A percentile compares a stretch with the other conserved stretches of the same genome.
These are phyloP conservation scores for Nannochloropsis granulata DNA, from an alignment of 108 stramenopile species.

Conservation along the genomic window DNA sequence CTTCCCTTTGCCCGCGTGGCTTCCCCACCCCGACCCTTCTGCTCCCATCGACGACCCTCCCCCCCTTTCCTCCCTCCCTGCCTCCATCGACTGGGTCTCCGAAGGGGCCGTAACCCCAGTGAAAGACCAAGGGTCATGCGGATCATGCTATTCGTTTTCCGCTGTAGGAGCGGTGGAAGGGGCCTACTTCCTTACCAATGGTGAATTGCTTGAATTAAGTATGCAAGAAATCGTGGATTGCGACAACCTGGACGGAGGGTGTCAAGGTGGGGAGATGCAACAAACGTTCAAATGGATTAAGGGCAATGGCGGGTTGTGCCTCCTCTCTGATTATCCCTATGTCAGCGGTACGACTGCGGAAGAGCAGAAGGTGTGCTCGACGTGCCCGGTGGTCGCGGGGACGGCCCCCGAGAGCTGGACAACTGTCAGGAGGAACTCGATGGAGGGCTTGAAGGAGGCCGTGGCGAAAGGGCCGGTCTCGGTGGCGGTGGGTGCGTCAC, in stretches of 20 bases:
- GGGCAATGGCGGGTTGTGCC: conserved; percentile 2
- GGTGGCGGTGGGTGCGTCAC: conserved; percentile 57
- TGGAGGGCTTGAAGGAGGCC: conserved; percentile 33
- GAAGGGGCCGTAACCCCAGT: conserved; percentile 38
- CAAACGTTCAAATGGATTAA: conserved; percentile 4
- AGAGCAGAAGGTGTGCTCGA: neutral
- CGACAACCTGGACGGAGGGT: neutral
- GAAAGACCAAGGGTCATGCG: conserved; percentile 43
- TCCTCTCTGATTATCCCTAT: conserved; percentile 7
- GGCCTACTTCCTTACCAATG: conserved; percentile 41
- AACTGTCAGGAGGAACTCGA: neutral
- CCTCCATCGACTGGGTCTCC: conserved; percentile 22
- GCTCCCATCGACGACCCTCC: neutral
- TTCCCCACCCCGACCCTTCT: neutral
- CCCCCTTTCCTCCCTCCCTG: neutral
- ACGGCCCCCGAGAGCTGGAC: neutral
- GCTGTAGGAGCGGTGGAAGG: conserved; percentile 82
- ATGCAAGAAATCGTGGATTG: conserved; percentile 8
- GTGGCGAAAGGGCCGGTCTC: conserved; percentile 45
- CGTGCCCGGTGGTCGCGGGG: neutral
- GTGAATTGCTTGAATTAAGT: conserved; percentile 37
- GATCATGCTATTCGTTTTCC: conserved; percentile 90
- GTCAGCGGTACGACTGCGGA: neutral
- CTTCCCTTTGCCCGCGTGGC: neutral
- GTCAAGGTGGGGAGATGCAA: conserved; percentile 12